These are phyloP conservation scores for Cryphonectria carpinicola DNA, from an alignment of 2,329 filamentous ascomycete genomes.

Conservation along the genomic window DNA sequence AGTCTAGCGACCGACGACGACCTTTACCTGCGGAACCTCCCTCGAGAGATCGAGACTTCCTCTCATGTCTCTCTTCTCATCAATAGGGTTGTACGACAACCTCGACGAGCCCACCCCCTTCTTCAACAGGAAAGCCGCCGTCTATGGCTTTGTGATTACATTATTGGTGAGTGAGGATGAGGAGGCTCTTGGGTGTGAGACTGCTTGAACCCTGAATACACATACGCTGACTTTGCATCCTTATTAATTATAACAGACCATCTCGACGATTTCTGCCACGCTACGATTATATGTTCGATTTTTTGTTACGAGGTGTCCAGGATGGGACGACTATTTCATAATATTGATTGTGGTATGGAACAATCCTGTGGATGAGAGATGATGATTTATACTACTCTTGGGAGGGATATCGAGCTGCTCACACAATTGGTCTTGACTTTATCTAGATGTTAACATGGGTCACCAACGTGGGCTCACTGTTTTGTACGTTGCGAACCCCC, in stretches of 20 bases:
- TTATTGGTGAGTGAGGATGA: conserved; percentile 15
- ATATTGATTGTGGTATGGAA: conserved; percentile 16
- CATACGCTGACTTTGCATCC: background rate
- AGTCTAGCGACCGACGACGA: background rate
- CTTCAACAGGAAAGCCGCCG: conserved; percentile 16
- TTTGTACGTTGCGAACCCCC: conserved; percentile 5
- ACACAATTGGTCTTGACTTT: background rate
- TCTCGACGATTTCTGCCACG: conserved; percentile 20
- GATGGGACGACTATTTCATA: conserved; percentile 25
- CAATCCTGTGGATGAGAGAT: background rate
- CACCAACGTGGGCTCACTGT: conserved; percentile 25
- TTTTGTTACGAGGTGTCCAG: conserved; percentile 26
- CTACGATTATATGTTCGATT: conserved; percentile 23
- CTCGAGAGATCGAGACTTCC: conserved; percentile 1
- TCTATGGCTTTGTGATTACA: conserved; percentile 21
- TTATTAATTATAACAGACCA: background rate
- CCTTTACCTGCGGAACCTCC: background rate
- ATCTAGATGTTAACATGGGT: conserved; percentile 20
- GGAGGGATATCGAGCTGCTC: background rate
- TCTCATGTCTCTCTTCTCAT: conserved; percentile 27
- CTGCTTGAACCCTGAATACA: background rate
- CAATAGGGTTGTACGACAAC: conserved; percentile 23
- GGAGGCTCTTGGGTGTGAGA: too few relatives aligned
- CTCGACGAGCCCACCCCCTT: conserved; percentile 23
- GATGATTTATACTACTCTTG: too few relatives aligned